Base-by-base conservation (phyloP, 257 asterid genomes). In the Solanum lignicaule region DNA sequence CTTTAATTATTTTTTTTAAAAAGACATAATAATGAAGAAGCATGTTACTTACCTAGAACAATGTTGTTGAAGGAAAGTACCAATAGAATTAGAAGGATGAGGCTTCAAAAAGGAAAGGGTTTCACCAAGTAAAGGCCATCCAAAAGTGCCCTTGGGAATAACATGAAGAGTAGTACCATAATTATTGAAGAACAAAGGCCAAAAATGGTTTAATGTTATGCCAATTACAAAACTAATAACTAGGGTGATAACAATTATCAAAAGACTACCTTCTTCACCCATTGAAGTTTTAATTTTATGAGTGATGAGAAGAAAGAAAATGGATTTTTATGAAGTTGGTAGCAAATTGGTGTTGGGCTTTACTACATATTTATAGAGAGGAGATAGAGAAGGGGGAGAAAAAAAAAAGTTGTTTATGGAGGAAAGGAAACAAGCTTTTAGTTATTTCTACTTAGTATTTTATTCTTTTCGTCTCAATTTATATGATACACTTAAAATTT, bases 71-170 rank as follows among this genome's bases (percentile, higher is more conserved):
- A 95, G 91, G 79, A 93, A 95, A 87, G 90, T 78, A 8, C 98
- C 98, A 89, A 87, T 62, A 7, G 97, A 93, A 90, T 91, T 91
- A 31, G 97, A 95, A 88, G 97, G 87, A 75, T 95, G 98, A 88
- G 97, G 96, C 88, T 92, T 93, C 89, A 95, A 87, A 89, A 94
- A 95, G 32, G 94, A 76, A 33, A 95, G 92, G 86, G 98, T 95
- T 90, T 95, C 98, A 4, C 98, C 98, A 83, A 94, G 90, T 88
- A 95, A 76, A 21, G 97, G 98, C 95, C 95, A 95, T 5, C 98
- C 98, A 73, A 95, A 95, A 48, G 92, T 89, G 14, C 98, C 98
- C 86, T 86, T 89, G 2, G 97, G 98, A 52, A 74, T 36, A 21
- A 36, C 83, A 74, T 36, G 83, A 74, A 5, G 25, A 73, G 32